phyloP scores from a whole-genome alignment of 2,329 filamentous ascomycete genomes.

The Seiridium cupressi region DNA sequence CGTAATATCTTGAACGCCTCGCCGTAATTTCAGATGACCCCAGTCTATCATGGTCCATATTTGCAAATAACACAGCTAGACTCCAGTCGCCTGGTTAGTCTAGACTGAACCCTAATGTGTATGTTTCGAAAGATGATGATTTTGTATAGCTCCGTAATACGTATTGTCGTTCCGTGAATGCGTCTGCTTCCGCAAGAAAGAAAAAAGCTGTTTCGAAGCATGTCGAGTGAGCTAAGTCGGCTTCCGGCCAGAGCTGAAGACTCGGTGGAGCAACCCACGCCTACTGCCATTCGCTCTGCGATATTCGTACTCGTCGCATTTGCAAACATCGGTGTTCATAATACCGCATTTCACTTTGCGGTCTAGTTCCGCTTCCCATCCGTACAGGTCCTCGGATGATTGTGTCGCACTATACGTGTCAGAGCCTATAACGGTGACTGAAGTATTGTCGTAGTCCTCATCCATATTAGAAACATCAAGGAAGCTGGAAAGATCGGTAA shows the following conservation, averaged over 20 bases:
- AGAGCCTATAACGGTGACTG: constrained; percentile 24
- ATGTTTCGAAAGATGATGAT: neutral
- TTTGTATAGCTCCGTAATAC: neutral
- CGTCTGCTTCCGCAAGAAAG: too few relatives aligned
- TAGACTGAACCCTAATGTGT: constrained; percentile 17
- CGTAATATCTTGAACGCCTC: constrained; percentile 9
- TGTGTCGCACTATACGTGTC: constrained; percentile 24
- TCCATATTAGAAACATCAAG: constrained; percentile 29
- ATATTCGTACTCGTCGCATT: constrained; percentile 22
- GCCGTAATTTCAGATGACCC: constrained; percentile 3
- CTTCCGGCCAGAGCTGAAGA: constrained; percentile 29
- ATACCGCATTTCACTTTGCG: constrained; percentile 23
- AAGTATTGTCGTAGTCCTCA: constrained; percentile 22
- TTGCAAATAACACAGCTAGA: constrained; percentile 15
- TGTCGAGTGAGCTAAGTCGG: neutral
- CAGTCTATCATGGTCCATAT: constrained; percentile 12
- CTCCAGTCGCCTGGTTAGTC: constrained; percentile 16
- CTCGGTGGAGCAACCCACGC: constrained; percentile 37
- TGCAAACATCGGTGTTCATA: constrained; percentile 14
- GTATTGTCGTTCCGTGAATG: neutral
- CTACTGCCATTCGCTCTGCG: constrained; percentile 24
- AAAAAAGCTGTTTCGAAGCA: neutral
- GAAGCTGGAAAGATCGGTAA: constrained; percentile 38
- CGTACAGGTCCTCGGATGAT: constrained; percentile 43
- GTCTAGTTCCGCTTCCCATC: constrained; percentile 52